phyloP scores from a whole-genome alignment of 202 grass and related monocot genomes.

The Alloteropsis angusta region DNA sequence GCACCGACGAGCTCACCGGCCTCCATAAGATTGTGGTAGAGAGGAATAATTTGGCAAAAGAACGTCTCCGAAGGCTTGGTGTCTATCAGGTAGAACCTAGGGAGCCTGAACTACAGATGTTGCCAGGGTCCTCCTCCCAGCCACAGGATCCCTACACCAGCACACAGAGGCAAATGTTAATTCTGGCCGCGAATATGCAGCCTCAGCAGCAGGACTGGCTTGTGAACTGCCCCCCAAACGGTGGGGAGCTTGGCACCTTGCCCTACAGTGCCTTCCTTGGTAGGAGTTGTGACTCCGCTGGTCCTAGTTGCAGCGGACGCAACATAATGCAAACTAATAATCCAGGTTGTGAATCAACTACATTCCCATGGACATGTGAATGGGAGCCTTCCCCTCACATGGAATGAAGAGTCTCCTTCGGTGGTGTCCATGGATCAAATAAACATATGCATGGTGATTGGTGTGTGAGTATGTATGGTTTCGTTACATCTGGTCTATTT shows the following conservation, averaged over 20 bases:
- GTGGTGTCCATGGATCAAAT: background rate
- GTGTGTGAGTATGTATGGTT: background rate
- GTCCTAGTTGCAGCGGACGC: too few relatives aligned
- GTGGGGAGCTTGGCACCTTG: too few relatives aligned
- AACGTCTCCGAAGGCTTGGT: background rate
- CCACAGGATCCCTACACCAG: background rate
- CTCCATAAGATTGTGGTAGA: background rate
- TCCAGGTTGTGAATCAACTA: background rate
- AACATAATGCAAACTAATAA: background rate
- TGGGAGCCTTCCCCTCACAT: background rate
- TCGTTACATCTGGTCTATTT: too few relatives aligned
- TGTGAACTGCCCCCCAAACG: too few relatives aligned
- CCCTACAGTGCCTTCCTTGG: background rate
- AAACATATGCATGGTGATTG: background rate
- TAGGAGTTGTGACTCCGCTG: background rate
- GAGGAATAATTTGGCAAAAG: background rate
- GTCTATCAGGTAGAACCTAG: accelerated
- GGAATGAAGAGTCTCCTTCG: background rate
- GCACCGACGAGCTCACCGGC: background rate
- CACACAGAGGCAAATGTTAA: background rate
- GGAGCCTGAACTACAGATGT: background rate
- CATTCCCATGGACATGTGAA: background rate
- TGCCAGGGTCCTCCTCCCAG: background rate
- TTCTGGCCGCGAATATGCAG: background rate
- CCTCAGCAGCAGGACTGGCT: background rate